A percentile compares a stretch with the other conserved stretches of the same genome.
These are phyloP conservation scores for Isatis tinctoria DNA, from an alignment of 345 rosid species.

Conservation along the genomic window DNA sequence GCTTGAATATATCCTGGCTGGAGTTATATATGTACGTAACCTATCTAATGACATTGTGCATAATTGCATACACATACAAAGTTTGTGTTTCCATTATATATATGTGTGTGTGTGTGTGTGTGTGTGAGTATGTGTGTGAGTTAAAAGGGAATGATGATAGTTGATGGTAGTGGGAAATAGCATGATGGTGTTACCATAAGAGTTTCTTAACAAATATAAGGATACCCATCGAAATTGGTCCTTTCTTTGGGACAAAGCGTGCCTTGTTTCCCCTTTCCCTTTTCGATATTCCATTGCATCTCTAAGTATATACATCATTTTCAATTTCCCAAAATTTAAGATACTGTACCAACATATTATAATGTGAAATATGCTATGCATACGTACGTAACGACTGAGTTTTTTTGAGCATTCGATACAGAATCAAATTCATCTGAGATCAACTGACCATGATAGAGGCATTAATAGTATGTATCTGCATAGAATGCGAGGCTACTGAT, in stretches of 20 bases:
- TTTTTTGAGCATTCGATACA: background rate
- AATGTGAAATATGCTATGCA: background rate
- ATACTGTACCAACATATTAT: background rate
- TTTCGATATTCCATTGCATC: slow-evolving; percentile 12
- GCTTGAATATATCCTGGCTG: background rate
- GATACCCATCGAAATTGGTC: slow-evolving; percentile 27
- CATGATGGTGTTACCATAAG: slow-evolving; percentile 34
- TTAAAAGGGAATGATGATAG: slow-evolving; percentile 31
- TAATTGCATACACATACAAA: background rate
- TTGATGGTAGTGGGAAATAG: slow-evolving; percentile 34
- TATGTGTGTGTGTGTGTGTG: background rate
- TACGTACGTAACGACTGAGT: background rate
- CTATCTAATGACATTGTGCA: background rate
- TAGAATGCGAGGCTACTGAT: background rate
- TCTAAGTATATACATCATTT: background rate
- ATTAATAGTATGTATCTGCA: background rate
- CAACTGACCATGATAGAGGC: background rate
- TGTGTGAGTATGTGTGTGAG: background rate
- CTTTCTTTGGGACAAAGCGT: slow-evolving; percentile 39
- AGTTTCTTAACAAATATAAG: slow-evolving; percentile 19
- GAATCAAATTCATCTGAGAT: background rate
- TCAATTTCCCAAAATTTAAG: background rate
- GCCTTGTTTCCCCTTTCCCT: slow-evolving; percentile 17
- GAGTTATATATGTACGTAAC: background rate
- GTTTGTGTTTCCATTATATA: background rate